Base-by-base conservation (phyloP, 2,329 filamentous ascomycete genomes). In the Penicillium concentricum region DNA sequence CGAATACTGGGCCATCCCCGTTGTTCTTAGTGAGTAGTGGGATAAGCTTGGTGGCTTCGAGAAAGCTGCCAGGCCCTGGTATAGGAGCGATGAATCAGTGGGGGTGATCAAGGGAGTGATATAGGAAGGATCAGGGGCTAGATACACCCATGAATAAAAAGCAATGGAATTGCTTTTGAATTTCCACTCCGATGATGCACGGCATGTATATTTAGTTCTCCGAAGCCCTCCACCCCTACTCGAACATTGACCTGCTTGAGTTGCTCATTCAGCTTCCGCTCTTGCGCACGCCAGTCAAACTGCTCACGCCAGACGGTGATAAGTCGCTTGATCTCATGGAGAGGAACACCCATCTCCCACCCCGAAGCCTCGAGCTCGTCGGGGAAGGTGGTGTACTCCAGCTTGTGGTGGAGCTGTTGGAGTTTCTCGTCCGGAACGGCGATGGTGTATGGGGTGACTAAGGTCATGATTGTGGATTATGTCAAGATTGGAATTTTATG, bases 141-240 rank as follows among this genome's bases (percentile, higher is more conserved):
- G 15, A 24, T 71, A 79, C 80, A 89, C 15, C 87, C 86, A 67
- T 90, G 87, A n/a, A 80, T 78, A 68, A 90, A 89, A 1, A 90
- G 69, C 30, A 90, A 67, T 0, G 88, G 87, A 41, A 90, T 83
- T 2, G 85, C 84, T 20, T 77, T 76, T 1, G 78, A 62, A 2
- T 75, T 75, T 2, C 72, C 67, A 62, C 81, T 85, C 51, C 71
- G 77, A 61, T 87, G 78, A 66, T 88, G 84, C 2, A 90, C 70
- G 67, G 87, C 88, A 72, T 90, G 87, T 4, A 90, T 76, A 34
- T 85, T 77, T 47, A 89, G 67, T 0, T 79, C 74, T 2, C 79
- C 85, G 62, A 87, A 88, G 0, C 82, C 84, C 12, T 84, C 78
- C 0, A 88, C 79, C 0, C 75, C 61, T 8, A 89, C 74, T 2